Percentiles rank a stretch among this genome's conserved stretches.
Conservation (phyloP, 1,139 yeast species). For the Yamadazyma pseudoaaseri region DNA sequence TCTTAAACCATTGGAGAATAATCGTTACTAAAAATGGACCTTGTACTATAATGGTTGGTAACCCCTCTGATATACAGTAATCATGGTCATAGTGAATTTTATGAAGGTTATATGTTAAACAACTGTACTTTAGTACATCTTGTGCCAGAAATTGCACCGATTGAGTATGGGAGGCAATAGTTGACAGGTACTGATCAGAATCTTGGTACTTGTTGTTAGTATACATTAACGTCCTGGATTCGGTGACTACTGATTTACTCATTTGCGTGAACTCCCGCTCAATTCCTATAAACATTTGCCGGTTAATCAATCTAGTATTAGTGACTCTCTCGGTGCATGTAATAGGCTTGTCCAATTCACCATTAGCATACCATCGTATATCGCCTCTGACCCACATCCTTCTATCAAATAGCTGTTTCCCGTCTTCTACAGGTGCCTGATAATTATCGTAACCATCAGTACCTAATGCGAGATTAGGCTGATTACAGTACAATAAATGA, state of each 20-base stretch:
- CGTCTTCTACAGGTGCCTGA: conserved; percentile 58
- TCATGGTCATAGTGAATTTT: conserved; percentile 68
- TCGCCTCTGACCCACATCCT: conserved; percentile 85
- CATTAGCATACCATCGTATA: conserved; percentile 36
- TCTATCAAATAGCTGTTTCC: conserved; percentile 42
- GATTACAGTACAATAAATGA: conserved; percentile 63
- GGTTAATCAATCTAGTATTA: conserved; percentile 31
- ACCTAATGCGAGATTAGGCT: conserved; percentile 49
- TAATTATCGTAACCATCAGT: conserved; percentile 81
- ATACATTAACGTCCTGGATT: conserved; percentile 35
- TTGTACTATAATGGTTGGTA: conserved; percentile 65
- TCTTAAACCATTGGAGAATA: conserved; percentile 48
- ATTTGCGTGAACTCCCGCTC: conserved; percentile 22
- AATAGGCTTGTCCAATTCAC: conserved; percentile 32
- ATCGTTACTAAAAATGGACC: conserved; percentile 78
- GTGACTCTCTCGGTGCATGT: conserved; percentile 47
- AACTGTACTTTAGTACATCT: conserved; percentile 51
- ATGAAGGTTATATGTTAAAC: conserved; percentile 79
- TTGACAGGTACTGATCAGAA: background rate
- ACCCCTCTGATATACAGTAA: conserved; percentile 59
- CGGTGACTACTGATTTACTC: conserved; percentile 19
- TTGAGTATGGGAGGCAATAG: background rate
- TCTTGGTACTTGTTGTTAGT: conserved; percentile 25
- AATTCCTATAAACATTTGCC: conserved; percentile 45
- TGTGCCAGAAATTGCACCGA: conserved; percentile 2